Conservation (phyloP, 1,139 yeast species). For the Geotrichum klebahnii region DNA sequence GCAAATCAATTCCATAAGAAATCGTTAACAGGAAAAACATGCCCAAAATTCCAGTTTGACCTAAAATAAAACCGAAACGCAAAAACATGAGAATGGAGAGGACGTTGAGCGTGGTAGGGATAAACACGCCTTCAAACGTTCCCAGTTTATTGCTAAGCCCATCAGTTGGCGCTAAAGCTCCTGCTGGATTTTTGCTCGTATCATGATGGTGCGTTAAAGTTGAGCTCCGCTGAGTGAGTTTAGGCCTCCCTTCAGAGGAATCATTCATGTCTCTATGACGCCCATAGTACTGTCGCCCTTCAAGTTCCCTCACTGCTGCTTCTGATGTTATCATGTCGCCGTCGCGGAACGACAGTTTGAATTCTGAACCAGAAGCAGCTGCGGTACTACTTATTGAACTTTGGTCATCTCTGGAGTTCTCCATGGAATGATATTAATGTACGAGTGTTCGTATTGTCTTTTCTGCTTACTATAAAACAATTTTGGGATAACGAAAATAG, state of each 20-base stretch:
- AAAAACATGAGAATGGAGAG: slow-evolving; percentile 74
- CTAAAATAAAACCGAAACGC: slow-evolving; percentile 73
- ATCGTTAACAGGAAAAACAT: slow-evolving; percentile 46
- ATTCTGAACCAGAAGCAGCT: slow-evolving; percentile 10
- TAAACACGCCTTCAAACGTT: slow-evolving; percentile 52
- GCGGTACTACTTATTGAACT: not conserved
- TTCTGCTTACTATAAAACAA: no score
- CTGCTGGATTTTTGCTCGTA: not conserved
- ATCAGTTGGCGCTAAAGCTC: not conserved
- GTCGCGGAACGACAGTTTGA: slow-evolving; percentile 10
- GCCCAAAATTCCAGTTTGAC: slow-evolving; percentile 72
- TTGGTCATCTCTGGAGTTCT: not conserved
- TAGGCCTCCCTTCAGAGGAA: not conserved
- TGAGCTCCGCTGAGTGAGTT: slow-evolving; percentile 6
- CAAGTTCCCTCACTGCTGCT: slow-evolving; percentile 11
- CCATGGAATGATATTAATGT: not conserved
- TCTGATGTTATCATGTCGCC: slow-evolving; percentile 6
- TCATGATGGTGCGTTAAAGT: not conserved
- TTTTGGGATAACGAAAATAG: no score
- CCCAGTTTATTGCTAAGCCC: slow-evolving; percentile 32
- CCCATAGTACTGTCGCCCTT: slow-evolving; percentile 21
- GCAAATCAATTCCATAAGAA: slow-evolving; percentile 59
- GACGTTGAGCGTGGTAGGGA: slow-evolving; percentile 73
- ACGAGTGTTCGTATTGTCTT: not conserved
- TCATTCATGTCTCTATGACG: slow-evolving; percentile 3